phyloP scores from a whole-genome alignment of 1,284 basidiomycete genomes.

The Ceratobasidium sp. region DNA sequence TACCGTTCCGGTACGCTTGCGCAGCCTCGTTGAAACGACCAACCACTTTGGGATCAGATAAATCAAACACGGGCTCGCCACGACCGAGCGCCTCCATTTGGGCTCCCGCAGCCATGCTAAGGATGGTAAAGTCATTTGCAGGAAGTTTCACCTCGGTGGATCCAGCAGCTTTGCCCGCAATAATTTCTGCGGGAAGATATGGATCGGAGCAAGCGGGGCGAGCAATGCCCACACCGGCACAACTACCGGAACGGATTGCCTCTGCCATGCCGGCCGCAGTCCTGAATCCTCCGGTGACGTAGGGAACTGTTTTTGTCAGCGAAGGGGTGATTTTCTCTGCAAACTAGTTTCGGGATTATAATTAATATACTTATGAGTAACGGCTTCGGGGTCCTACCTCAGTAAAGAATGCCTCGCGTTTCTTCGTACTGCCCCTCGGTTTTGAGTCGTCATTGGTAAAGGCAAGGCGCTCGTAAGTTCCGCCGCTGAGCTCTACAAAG shows the following conservation, averaged over 20 bases:
- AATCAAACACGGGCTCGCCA: slow-evolving; percentile 17
- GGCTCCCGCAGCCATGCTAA: neutral
- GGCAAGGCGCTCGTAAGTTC: slow-evolving; percentile 53
- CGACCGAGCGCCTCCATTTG: slow-evolving; percentile 21
- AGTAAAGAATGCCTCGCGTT: slow-evolving; percentile 54
- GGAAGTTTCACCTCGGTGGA: slow-evolving; percentile 43
- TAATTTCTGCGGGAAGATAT: slow-evolving; percentile 52
- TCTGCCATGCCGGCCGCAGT: slow-evolving; percentile 54
- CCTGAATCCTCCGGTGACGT: slow-evolving; percentile 60
- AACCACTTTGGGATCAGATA: slow-evolving; percentile 7
- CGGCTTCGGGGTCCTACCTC: slow-evolving; percentile 42
- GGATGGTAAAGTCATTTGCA: neutral
- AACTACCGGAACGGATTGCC: slow-evolving; percentile 48
- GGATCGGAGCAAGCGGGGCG: slow-evolving; percentile 58
- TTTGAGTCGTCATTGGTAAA: slow-evolving; percentile 46
- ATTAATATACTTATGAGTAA: neutral
- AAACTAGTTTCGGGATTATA: slow-evolving; percentile 47
- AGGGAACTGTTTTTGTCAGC: slow-evolving; percentile 52
- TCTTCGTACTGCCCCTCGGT: slow-evolving; percentile 49
- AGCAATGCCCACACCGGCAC: slow-evolving; percentile 55
- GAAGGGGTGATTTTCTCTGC: slow-evolving; percentile 54
- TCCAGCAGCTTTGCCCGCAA: slow-evolving; percentile 49
- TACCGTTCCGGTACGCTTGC: neutral
- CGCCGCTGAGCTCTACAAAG: slow-evolving; percentile 60
- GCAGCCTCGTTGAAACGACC: neutral